phyloP scores from a whole-genome alignment of 2,329 filamentous ascomycete species.

The Exophiala aquamarina region DNA sequence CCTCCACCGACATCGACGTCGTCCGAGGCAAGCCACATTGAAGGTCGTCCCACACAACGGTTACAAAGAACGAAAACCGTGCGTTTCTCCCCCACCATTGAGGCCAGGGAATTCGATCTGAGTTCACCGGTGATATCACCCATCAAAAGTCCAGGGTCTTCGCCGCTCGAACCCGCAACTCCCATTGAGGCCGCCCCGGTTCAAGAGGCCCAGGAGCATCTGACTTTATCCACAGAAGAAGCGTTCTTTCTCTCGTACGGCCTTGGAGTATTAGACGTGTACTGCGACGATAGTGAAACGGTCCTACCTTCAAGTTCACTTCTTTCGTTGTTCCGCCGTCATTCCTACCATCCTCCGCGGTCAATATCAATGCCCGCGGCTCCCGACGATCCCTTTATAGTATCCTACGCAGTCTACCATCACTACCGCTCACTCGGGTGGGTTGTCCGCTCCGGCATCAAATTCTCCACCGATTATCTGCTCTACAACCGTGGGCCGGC shows the following conservation, averaged over 20 bases:
- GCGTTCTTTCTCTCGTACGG: slow-evolving; percentile 86
- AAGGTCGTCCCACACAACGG: slow-evolving; percentile 17
- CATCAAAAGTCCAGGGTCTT: slow-evolving; percentile 25
- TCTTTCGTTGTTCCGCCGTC: slow-evolving; percentile 65
- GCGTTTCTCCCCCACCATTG: slow-evolving; percentile 67
- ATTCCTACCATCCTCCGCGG: slow-evolving; percentile 68
- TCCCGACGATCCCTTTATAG: slow-evolving; percentile 79
- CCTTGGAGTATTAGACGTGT: slow-evolving; percentile 70
- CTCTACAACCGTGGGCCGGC: slow-evolving; percentile 90
- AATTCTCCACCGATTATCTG: slow-evolving; percentile 94
- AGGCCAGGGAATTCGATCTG: slow-evolving; percentile 59
- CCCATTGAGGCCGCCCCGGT: slow-evolving; percentile 26
- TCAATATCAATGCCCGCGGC: slow-evolving; percentile 47
- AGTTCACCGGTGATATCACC: slow-evolving; percentile 30
- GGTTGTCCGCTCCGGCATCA: slow-evolving; percentile 88
- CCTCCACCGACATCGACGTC: slow-evolving; percentile 28
- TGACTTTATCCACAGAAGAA: slow-evolving; percentile 89
- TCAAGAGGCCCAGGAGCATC: slow-evolving; percentile 68
- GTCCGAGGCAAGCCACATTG: slow-evolving; percentile 25
- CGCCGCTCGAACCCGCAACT: slow-evolving; percentile 13
- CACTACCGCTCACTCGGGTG: slow-evolving; percentile 95
- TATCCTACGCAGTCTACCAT: slow-evolving; percentile 89
- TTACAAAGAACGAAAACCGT: slow-evolving; percentile 58
- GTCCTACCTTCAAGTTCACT: slow-evolving; percentile 57
- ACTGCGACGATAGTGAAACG: slow-evolving; percentile 34